Evolutionary conservation across 768 basidiomycete species (phyloP), one percentile per base, ranked within the genome.

Genomic region (Coprinellus micaceus): DNA sequence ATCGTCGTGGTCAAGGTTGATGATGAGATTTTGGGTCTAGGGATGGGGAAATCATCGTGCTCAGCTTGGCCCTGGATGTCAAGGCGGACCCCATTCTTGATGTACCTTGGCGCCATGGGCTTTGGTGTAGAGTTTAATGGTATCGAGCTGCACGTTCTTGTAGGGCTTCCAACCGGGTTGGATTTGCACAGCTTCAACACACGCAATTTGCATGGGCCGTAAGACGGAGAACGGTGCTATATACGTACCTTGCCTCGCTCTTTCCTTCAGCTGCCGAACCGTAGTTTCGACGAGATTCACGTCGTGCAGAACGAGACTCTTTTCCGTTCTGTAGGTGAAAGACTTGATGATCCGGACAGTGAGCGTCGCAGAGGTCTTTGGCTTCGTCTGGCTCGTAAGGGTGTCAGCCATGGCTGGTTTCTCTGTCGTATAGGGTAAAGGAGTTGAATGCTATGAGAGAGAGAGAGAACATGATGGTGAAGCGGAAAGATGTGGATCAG

Each of bases 21-120:
- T 98, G 71, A 99, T 98, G 26, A 99, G 79, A 73, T 99, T 98
- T 29, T 90, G 90, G 1, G 95, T 96, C 96, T 98, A 64, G 15
- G 33, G 39, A 49, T 56, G 33, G 33, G 13, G 33, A n/a, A 36
- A 45, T 50, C 25, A 5, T 17, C 11, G 19, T 49, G 4, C 21
- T 41, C 24, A 40, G 30, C 25, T 9, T 9, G 25, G 15, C 19
- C 26, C 36, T 15, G 19, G 40, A 6, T 22, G 37, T 17, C 33
- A 33, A 22, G 28, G 30, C 13, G 36, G 36, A 45, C 33, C 15
- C n/a, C 53, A 29, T 22, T 45, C 39, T 57, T 29, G 25, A 48
- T 59, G 70, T 19, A 89, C 96, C 82, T 99, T 99, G 53, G 93
- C 82, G 11, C 95, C 94, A 66, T 98, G 96, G 2, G 96, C 97